Percentiles rank a stretch among this genome's conserved stretches.
Evolutionary conservation across 805 yeast genomes (phyloP).

Genomic region (Lipomyces sp.): DNA sequence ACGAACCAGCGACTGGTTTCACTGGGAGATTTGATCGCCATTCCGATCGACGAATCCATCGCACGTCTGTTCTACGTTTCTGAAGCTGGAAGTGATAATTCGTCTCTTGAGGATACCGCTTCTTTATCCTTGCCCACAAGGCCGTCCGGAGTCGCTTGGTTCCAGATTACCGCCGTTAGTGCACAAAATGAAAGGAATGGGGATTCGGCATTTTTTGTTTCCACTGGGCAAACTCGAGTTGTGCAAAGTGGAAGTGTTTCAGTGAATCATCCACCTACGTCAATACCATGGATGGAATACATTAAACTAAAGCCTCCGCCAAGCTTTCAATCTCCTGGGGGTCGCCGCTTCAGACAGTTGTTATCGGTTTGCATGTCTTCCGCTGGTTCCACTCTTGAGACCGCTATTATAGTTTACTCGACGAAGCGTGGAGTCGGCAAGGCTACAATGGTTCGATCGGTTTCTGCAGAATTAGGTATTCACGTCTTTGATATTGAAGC

Average conservation of each 20-base stretch:
- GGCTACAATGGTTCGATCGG: constrained; percentile 54
- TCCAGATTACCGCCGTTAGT: constrained; percentile 51
- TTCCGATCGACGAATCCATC: constrained; percentile 66
- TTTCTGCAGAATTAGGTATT: constrained; percentile 58
- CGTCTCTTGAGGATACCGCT: constrained; percentile 18
- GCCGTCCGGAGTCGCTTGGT: constrained; percentile 82
- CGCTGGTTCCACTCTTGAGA: constrained; percentile 44
- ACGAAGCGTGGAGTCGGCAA: constrained; percentile 78
- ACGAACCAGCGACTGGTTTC: constrained; percentile 54
- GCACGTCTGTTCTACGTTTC: constrained; percentile 51
- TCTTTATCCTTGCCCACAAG: constrained; percentile 44
- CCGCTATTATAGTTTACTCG: constrained; percentile 66
- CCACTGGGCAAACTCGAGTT: constrained; percentile 65
- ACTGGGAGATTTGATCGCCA: constrained; percentile 68
- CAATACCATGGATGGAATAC: constrained; percentile 26
- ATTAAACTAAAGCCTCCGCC: constrained; percentile 39
- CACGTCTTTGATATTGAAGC: constrained; percentile 70
- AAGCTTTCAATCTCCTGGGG: not conserved
- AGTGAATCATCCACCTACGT: constrained; percentile 17
- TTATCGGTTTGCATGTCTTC: constrained; percentile 42
- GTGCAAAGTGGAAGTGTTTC: constrained; percentile 60
- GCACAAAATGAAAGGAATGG: too few species aligned
- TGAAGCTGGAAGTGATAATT: constrained; percentile 15
- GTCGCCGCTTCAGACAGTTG: constrained; percentile 4
- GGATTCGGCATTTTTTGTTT: constrained; percentile 47